Percentiles rank a stretch among this genome's conserved stretches.
Conservation (phyloP, 1,284 basidiomycete species). For the Cryptococcus wingfieldii region DNA sequence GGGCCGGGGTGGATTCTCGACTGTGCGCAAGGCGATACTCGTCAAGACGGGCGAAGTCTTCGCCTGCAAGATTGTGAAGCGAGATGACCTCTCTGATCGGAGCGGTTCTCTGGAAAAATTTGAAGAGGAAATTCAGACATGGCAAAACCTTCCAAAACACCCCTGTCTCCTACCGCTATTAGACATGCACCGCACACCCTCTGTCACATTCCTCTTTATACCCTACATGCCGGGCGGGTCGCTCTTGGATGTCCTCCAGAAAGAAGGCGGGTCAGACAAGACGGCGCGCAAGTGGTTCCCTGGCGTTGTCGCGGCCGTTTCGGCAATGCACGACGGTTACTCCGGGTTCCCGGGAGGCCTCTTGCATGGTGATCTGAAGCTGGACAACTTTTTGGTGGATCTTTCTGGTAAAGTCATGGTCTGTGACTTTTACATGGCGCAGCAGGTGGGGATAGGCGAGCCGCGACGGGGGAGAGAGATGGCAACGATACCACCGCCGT, state of each 20-base stretch:
- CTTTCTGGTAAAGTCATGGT: conserved; percentile 59
- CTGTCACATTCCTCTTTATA: conserved; percentile 75
- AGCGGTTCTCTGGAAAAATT: conserved; percentile 54
- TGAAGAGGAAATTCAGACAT: conserved; percentile 72
- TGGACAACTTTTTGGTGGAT: conserved; percentile 93
- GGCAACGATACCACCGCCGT: conserved; percentile 8
- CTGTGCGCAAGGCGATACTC: conserved; percentile 68
- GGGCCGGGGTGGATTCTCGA: conserved; percentile 81
- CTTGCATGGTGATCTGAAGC: conserved; percentile 90
- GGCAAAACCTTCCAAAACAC: conserved; percentile 67
- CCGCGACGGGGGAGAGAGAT: background rate
- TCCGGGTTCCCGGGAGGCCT: conserved; percentile 57
- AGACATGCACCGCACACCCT: conserved; percentile 58
- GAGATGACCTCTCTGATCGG: conserved; percentile 45
- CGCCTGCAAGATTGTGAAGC: conserved; percentile 73
- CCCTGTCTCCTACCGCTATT: conserved; percentile 73
- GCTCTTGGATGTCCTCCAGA: conserved; percentile 74
- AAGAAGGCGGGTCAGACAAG: conserved; percentile 55
- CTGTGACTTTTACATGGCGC: conserved; percentile 48
- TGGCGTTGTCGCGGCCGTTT: conserved; percentile 79
- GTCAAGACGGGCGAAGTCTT: conserved; percentile 60
- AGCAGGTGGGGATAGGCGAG: conserved; percentile 16
- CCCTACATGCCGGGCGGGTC: conserved; percentile 78
- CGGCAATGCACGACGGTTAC: conserved; percentile 70
- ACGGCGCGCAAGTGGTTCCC: conserved; percentile 84